Evolutionary conservation across 257 asterid species (phyloP).

Genomic region (Salvia splendens): DNA sequence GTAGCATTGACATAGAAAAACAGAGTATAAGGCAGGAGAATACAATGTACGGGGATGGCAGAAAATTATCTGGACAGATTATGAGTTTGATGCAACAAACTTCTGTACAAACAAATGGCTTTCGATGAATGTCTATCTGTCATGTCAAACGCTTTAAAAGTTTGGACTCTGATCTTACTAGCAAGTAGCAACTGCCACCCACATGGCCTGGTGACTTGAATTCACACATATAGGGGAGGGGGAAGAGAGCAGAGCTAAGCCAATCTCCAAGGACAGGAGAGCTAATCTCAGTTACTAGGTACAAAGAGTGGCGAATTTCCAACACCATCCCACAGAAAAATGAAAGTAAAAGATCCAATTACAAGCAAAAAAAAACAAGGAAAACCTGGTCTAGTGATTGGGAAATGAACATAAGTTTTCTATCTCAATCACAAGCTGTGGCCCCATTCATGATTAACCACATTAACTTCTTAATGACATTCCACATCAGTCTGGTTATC

Average conservation of each 20-base stretch:
- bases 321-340: not conserved
- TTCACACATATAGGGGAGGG: not conserved
- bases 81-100: not conserved
- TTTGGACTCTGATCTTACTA: not conserved
- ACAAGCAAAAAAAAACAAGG: not conserved
- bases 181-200: not conserved
- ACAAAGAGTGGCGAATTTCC: not conserved
- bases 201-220: not conserved
- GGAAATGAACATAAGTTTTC: not conserved
- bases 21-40: not conserved
- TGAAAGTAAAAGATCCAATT: not conserved
- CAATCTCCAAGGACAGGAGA: not conserved
- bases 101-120: not conserved
- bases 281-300: conserved; percentile 1
- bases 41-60: not conserved
- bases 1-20: not conserved
- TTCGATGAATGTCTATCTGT: not conserved
- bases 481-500: conserved; percentile 10
- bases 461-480: not conserved
- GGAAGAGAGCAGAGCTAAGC: not conserved
- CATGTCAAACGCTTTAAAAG: not conserved
- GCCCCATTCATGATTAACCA: conserved; percentile 14
- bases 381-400: not conserved
- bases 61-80: not conserved
- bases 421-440: not conserved